Base-by-base conservation (phyloP, 1,139 yeast species). In the Suhomyces kunorum region DNA sequence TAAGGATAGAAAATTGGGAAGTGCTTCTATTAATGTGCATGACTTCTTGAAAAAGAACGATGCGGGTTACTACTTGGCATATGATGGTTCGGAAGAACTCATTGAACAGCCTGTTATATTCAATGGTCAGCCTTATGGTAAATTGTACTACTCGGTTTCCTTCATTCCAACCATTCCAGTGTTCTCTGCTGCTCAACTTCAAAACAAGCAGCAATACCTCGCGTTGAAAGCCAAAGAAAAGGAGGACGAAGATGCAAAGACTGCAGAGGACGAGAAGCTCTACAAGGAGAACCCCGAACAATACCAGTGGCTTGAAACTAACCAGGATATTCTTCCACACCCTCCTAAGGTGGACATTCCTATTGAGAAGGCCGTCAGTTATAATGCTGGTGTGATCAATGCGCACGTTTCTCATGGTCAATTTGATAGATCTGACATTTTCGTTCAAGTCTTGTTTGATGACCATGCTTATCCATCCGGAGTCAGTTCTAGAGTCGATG, bases 111-210 rank as follows among this genome's bases (percentile, higher is more conserved):
- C 74, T 0, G 66, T 83, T 22, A 59, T 69, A 42, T 63, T 62
- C 51, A 61, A 72, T 43, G 72, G 74, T 24, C 63, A 64, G 32
- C 65, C 64, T 34, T 70, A 75, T 43, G 87, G 87, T 34, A 53
- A 59, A 3, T 58, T 84, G 29, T 56, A 58, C n/a, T 78, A 80
- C 49, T 76, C 85, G 4, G 71, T 82, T 24, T 75, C 85, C 2
- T 82, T 82, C 57, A 57, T 81, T 40, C 89, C 92, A 33, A 64
- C 79, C 8, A 66, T 80, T 35, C 84, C 87, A 5, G 80, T 81
- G 5, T 80, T 73, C 51, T 73, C 87, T 11, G 71, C 74, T 28
- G 66, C 72, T 22, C 89, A 85, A 60, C 45, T 78, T 25, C 63
- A 64, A 24, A 55, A 70, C 46, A 58, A 54, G 44, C 61, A 56